Evolutionary conservation across 768 basidiomycete genomes (phyloP).

Genomic region (Russula earlei): DNA sequence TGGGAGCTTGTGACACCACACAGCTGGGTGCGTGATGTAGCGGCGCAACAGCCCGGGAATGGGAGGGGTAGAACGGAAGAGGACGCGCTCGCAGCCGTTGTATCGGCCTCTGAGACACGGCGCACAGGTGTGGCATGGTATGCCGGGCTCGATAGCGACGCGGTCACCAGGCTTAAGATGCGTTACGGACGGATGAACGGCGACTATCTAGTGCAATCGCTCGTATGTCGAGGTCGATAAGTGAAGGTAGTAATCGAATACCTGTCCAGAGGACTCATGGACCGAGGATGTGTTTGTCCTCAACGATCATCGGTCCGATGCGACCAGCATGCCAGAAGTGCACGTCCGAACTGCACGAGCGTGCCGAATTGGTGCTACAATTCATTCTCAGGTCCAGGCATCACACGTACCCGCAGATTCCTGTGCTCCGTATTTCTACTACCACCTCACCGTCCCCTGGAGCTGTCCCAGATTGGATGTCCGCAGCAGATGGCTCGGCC

Average conservation of each 20-base stretch:
- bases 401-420: slow-evolving; percentile 52
- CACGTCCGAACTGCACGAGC: slow-evolving; percentile 47
- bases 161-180: slow-evolving; percentile 39
- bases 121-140: slow-evolving; percentile 57
- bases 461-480: slow-evolving; percentile 7
- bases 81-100: slow-evolving; percentile 45
- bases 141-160: slow-evolving; percentile 61
- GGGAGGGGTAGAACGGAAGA: slow-evolving; percentile 65
- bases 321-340: slow-evolving; percentile 68
- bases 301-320: slow-evolving; percentile 61
- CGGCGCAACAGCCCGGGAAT: slow-evolving; percentile 27
- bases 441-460: slow-evolving; percentile 45
- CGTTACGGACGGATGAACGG: slow-evolving; percentile 10
- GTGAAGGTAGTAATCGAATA: slow-evolving; percentile 20
- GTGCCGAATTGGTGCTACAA: not conserved
- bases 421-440: slow-evolving; percentile 56
- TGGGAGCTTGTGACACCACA: slow-evolving; percentile 50
- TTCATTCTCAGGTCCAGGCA: not conserved
- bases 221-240: not conserved
- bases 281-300: slow-evolving; percentile 43
- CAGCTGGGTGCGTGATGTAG: slow-evolving; percentile 17
- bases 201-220: not conserved
- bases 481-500: slow-evolving; percentile 23
- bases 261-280: slow-evolving; percentile 62
- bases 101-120: slow-evolving; percentile 55